A percentile compares a stretch with the other conserved stretches of the same genome.
These are phyloP conservation scores for Buxus sempervirens DNA, from an alignment of 164 flowering plant genomes.

Conservation along the genomic window DNA sequence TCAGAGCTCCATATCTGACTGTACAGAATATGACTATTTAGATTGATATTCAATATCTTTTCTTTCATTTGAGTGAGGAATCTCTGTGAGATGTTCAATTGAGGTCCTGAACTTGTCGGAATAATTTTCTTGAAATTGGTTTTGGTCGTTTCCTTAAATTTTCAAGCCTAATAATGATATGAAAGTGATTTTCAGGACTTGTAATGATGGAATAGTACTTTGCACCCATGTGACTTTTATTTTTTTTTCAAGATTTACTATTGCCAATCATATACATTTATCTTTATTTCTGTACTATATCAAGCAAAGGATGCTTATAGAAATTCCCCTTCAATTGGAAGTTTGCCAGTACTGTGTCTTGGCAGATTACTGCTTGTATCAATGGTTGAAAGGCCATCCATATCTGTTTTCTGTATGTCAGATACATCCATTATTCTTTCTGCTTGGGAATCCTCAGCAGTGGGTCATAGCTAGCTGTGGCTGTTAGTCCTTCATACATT, in stretches of 20 bases:
- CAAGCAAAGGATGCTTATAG: too few species aligned
- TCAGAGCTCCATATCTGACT: slow-evolving; percentile 18
- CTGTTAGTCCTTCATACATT: too few species aligned
- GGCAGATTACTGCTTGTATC: too few species aligned
- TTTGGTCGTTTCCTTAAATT: slow-evolving; percentile 4
- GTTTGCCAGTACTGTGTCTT: too few species aligned
- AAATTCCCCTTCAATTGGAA: too few species aligned
- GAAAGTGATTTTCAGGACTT: neutral
- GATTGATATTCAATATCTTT: slow-evolving; percentile 9
- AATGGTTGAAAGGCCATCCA: too few species aligned
- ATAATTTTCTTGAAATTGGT: slow-evolving; percentile 7
- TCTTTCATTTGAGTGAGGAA: neutral
- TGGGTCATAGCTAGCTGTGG: too few species aligned
- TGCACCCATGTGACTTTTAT: neutral
- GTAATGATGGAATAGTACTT: too few species aligned
- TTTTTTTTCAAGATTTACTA: neutral
- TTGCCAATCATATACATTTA: neutral
- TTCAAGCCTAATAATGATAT: neutral
- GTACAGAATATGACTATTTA: slow-evolving; percentile 26
- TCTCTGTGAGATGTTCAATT: neutral
- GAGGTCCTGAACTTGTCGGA: slow-evolving; percentile 7
- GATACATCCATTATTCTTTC: too few species aligned
- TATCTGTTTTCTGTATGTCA: too few species aligned
- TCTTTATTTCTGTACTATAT: too few species aligned
- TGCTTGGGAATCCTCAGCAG: too few species aligned